Conservation (phyloP, 2,329 filamentous ascomycete species). For the Sclerotinia subarctica region DNA sequence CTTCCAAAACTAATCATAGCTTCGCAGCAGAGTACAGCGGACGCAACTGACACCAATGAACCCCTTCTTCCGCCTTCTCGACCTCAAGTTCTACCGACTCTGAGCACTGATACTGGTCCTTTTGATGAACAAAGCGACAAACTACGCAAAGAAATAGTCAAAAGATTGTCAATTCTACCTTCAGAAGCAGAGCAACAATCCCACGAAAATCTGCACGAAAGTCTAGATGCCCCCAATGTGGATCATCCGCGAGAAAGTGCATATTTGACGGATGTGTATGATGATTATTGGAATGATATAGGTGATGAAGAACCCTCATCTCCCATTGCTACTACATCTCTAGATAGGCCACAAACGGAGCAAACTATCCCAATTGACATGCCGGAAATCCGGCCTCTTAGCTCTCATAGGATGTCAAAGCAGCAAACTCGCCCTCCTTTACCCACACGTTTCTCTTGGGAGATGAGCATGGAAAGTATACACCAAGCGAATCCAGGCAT, state of each 20-base stretch:
- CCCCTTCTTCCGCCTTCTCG: slow-evolving; percentile 6
- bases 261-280: slow-evolving; percentile 64
- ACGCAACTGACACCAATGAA: neutral
- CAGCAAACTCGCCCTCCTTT: slow-evolving; percentile 25
- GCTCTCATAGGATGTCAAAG: slow-evolving; percentile 26
- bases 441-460: slow-evolving; percentile 36
- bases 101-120: slow-evolving; percentile 28
- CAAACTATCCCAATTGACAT: slow-evolving; percentile 33
- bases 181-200: slow-evolving; percentile 27
- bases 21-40: neutral
- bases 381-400: slow-evolving; percentile 30
- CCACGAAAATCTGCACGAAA: slow-evolving; percentile 20
- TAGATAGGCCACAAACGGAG: neutral
- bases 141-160: slow-evolving; percentile 71
- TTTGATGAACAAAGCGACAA: slow-evolving; percentile 63
- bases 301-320: slow-evolving; percentile 40
- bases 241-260: slow-evolving; percentile 52
- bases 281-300: slow-evolving; percentile 60
- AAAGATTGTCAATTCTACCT: slow-evolving; percentile 57
- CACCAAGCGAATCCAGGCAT: neutral
- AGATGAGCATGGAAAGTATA: slow-evolving; percentile 30
- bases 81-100: slow-evolving; percentile 26
- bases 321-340: slow-evolving; percentile 7
- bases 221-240: neutral
- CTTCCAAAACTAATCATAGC: no score